phyloP scores from a whole-genome alignment of 176 grass and related monocot species.

The Cenchrus fungigraminus region DNA sequence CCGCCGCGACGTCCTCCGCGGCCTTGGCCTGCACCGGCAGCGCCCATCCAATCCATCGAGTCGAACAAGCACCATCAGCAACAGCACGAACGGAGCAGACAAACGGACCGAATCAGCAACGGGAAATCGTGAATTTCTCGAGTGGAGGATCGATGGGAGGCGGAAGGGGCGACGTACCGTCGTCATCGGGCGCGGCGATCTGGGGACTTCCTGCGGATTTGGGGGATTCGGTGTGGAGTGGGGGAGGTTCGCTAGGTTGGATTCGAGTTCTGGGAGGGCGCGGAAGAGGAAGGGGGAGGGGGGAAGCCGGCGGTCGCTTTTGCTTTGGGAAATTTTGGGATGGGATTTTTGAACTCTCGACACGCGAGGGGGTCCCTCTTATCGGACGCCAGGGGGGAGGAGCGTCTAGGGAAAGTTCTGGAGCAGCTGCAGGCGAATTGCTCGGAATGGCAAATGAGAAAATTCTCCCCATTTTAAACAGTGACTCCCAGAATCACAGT shows the following conservation, averaged over 20 bases:
- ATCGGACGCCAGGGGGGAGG: not conserved
- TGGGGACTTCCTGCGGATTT: constrained; percentile 1
- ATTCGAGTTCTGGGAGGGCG: constrained; percentile 17
- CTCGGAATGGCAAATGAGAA: too few species aligned
- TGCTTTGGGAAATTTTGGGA: not conserved
- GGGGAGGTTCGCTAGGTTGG: not conserved
- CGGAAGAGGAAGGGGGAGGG: not conserved
- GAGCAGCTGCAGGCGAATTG: too few species aligned
- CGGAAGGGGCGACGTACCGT: constrained; percentile 28
- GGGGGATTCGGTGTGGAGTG: not conserved
- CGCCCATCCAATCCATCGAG: not conserved
- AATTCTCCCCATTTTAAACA: too few species aligned
- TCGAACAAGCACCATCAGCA: not conserved
- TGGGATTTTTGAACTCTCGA: constrained; percentile 26
- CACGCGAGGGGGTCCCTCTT: too few species aligned
- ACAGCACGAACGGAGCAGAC: not conserved
- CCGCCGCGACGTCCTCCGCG: constrained; percentile 15
- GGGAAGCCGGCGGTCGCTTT: not conserved
- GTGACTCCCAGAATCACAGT: too few species aligned
- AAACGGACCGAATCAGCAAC: not conserved
- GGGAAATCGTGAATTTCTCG: not conserved
- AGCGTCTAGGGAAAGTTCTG: not conserved
- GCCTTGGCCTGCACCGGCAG: constrained; percentile 31
- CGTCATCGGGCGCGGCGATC: constrained; percentile 23
- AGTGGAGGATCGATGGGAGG: not conserved